phyloP scores from a whole-genome alignment of 208 protist genomes.

The Lotmaria passim region DNA sequence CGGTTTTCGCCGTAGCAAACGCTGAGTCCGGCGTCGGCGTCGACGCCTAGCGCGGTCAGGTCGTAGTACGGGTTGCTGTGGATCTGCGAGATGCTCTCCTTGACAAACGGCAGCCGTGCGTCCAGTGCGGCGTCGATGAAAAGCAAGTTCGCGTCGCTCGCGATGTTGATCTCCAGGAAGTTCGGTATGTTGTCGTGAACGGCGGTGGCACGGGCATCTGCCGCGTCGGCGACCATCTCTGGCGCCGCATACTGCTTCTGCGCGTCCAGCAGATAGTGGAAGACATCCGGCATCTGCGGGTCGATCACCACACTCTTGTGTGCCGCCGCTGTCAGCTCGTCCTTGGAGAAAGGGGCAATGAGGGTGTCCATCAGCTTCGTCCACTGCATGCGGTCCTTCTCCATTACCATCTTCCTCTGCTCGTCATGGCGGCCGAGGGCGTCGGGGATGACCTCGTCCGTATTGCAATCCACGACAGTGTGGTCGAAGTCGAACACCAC shows the following conservation, averaged over 20 bases:
- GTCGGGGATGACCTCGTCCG: constrained; percentile 74
- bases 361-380: constrained; percentile 80
- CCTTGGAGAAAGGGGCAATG: constrained; percentile 58
- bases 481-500: constrained; percentile 93
- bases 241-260: constrained; percentile 34
- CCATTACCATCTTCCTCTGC: constrained; percentile 36
- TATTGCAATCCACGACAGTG: constrained; percentile 89
- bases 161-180: constrained; percentile 80
- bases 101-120: constrained; percentile 50
- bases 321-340: constrained; percentile 56
- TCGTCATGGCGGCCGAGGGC: constrained; percentile 52
- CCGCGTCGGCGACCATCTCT: neutral
- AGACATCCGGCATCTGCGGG: constrained; percentile 68
- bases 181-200: constrained; percentile 25
- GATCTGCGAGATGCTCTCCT: constrained; percentile 65
- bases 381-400: constrained; percentile 64
- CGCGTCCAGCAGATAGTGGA: constrained; percentile 54
- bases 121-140: constrained; percentile 81
- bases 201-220: constrained; percentile 5
- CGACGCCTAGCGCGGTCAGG: constrained; percentile 31
- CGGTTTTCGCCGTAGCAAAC: constrained; percentile 23
- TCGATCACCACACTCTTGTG: constrained; percentile 60
- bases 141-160: constrained; percentile 79
- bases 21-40: constrained; percentile 1
- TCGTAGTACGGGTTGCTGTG: constrained; percentile 88